phyloP scores from a whole-genome alignment of 495 filamentous ascomycete genomes.

The Talaromyces nanjingensis region DNA sequence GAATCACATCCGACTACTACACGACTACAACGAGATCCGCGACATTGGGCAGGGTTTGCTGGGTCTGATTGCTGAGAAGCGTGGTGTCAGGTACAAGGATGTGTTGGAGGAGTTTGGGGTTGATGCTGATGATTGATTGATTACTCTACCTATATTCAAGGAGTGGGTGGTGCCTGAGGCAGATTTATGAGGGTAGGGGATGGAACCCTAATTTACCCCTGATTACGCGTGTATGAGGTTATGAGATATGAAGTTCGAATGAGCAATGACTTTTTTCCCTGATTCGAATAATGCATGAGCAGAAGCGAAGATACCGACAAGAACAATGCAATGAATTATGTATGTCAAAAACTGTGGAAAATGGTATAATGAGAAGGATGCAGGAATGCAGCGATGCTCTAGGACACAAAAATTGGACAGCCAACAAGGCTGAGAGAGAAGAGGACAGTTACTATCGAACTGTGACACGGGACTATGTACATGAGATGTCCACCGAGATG shows the following conservation, averaged over 20 bases:
- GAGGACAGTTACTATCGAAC: neutral
- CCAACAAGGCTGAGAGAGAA: neutral
- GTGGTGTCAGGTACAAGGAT: conserved; percentile 54
- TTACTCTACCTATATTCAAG: no score
- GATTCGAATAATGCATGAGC: neutral
- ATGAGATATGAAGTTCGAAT: neutral
- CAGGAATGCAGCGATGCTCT: neutral
- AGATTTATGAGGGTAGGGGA: no score
- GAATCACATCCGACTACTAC: conserved; percentile 59
- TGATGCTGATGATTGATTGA: conserved; percentile 27
- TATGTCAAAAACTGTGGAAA: neutral
- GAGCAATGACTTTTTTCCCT: neutral
- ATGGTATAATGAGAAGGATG: neutral
- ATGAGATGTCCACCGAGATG: neutral
- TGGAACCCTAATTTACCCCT: neutral
- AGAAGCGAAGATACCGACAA: neutral
- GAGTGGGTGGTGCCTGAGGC: no score
- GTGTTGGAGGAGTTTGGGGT: conserved; percentile 55
- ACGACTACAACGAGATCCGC: conserved; percentile 74
- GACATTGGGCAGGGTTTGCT: conserved; percentile 68
- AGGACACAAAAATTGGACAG: neutral
- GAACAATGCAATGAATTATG: neutral
- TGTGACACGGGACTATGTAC: neutral
- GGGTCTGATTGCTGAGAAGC: conserved; percentile 64
- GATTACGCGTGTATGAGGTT: neutral